Evolutionary conservation across 164 flowering plant genomes (phyloP), one percentile per base, ranked within the genome.

Genomic region (Houttuynia cordata): DNA sequence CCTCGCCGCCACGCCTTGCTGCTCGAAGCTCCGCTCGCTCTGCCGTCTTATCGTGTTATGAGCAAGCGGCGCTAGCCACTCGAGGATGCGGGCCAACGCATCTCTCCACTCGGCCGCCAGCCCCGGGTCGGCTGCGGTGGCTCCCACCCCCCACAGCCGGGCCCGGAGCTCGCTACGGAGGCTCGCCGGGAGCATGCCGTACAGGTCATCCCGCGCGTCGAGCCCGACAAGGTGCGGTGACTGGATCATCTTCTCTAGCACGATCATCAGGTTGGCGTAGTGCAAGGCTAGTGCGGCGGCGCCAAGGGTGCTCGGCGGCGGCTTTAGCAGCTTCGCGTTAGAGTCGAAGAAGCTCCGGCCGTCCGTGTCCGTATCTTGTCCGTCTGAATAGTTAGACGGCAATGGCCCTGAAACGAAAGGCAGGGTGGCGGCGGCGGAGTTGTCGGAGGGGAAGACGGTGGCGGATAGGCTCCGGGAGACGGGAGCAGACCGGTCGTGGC

Each of bases 1-100:
- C 76, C 62, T 42, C 49, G 71, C 76, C 0, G 76, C 75, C 58
- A 64, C 57, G 47, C 72, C 79, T 58, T 85, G 90, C 64, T 86
- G 92, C 79, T 93, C 99, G 24, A 93, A 82, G 81, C 95, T 93
- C 67, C 99, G 77, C 52, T 93, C 99, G 45, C 78, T 82, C 61
- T 93, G 99, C 99, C 97, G 90, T 62, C 77, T 87, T 34, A 90
- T 88, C 96, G 85, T 93, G 57, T 88, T 86, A 51, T 87, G 97
- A 0, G 97, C 96, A 59, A 93, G 57, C 0, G 99, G 97, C 7
- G 81, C 79, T 50, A 93, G 52, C 99, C 99, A 93, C 50, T 79
- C 84, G 55, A 93, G 24, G 15, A 90, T 90, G 76, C 80, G 74
- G 50, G 76, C 80, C 66, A 90, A 19, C 0, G 97, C 97, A 0